These are phyloP conservation scores for Suillus brevipes DNA, from an alignment of 768 basidiomycete species.

Conservation along the genomic window DNA sequence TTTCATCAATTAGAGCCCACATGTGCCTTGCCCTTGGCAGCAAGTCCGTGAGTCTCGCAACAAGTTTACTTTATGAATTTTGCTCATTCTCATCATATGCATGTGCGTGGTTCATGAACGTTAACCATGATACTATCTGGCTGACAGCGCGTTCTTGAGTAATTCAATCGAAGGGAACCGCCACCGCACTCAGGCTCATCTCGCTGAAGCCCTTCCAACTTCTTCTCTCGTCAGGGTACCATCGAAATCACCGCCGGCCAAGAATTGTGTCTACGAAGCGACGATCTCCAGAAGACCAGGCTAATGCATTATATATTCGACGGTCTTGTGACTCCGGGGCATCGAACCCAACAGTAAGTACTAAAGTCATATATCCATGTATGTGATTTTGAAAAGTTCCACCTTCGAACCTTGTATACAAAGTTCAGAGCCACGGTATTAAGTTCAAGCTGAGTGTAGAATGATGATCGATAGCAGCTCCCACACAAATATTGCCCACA, in stretches of 20 bases:
- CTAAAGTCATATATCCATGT: neutral
- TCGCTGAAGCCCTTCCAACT: neutral
- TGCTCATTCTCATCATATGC: neutral
- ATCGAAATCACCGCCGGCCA: neutral
- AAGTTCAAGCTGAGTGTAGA: constrained; percentile 6
- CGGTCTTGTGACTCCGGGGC: neutral
- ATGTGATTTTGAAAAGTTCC: neutral
- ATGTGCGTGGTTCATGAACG: neutral
- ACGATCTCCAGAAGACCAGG: neutral
- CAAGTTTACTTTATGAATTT: neutral
- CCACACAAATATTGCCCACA: neutral
- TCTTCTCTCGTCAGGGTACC: neutral
- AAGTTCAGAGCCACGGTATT: neutral
- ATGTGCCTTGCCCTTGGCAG: neutral
- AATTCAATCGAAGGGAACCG: neutral
- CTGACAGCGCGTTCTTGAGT: neutral
- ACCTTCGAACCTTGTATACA: constrained; percentile 4
- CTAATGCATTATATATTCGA: neutral
- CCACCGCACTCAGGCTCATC: neutral
- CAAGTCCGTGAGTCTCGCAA: neutral
- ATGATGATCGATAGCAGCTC: neutral
- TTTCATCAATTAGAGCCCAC: neutral
- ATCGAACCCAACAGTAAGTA: neutral
- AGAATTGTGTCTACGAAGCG: neutral
- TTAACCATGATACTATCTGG: neutral